Base-by-base conservation (phyloP, 1,139 yeast genomes). In the Sugiyamaella xylanicola region DNA sequence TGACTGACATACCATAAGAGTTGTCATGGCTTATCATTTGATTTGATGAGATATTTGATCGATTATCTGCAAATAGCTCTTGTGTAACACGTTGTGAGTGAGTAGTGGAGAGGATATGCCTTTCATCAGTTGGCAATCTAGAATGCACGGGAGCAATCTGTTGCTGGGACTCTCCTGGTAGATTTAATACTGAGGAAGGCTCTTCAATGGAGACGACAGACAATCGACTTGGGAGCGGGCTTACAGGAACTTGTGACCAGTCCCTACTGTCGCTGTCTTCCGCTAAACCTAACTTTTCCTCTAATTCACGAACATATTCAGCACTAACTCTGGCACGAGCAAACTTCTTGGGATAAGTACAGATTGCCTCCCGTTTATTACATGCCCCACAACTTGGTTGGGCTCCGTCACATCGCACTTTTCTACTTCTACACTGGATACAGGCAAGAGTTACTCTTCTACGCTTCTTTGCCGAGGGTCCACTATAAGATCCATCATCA, bases 391-490 rank as follows among this genome's bases (percentile, higher is more conserved):
- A 61, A 11, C 48, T 44, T 13, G 64, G 64, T 50, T 58, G 60
- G 3, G 21, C 50, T 4, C 63, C 64, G 36, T 61, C 64, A 40
- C 64, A 61, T 2, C 59, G 56, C 8, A 57, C 59, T 48, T 61
- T 61, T 9, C 63, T 51, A 25, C 56, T 56, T n/a, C 63, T 53
- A 48, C 64, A 61, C 22, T 50, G 52, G n/a, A 45, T 54, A 41
- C 64, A 61, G 11, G 64, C 64, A 13, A 56, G 35, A 25, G 45
- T 27, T 5, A 59, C 55, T 40, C 61, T 54, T 16, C 32, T 25
- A 17, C 57, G 47, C 22, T 54, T 56, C 3, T 36, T 48, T 9
- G 11, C 19, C 15, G 16, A 9, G 1, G 44, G 15, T 16, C 35
- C 48, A n/a, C 20, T 32, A n/a, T 17, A 9, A 27, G n/a, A 5